phyloP scores from a whole-genome alignment of 164 flowering plant species.

The Echeveria elegans region DNA sequence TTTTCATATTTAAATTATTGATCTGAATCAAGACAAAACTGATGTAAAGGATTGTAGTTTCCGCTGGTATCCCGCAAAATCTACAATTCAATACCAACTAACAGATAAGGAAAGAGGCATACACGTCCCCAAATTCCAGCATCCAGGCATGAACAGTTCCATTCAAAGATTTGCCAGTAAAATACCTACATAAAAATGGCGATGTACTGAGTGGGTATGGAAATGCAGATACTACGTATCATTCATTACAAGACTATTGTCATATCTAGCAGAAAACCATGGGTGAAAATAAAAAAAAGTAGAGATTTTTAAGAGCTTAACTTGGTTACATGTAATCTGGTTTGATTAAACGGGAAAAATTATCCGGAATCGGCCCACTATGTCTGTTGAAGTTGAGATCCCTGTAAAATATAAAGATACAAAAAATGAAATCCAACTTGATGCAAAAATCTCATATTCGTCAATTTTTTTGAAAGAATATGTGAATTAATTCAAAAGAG shows the following conservation, averaged over 20 bases:
- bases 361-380: slow-evolving; percentile 16
- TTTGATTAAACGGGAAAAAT: not conserved
- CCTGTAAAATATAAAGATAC: not conserved
- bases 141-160: slow-evolving; percentile 39
- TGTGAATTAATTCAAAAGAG: no score
- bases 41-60: not conserved
- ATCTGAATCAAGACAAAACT: no score
- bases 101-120: slow-evolving; percentile 12
- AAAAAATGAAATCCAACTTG: not conserved
- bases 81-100: not conserved
- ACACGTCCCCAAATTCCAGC: slow-evolving; percentile 23
- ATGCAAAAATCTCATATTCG: no score
- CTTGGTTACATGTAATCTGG: slow-evolving; percentile 10
- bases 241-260: not conserved
- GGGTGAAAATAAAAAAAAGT: not conserved
- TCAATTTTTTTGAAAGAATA: no score
- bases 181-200: slow-evolving; percentile 19
- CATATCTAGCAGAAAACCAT: not conserved
- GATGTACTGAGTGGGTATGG: not conserved
- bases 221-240: no score
- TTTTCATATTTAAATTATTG: no score
- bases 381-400: slow-evolving; percentile 11
- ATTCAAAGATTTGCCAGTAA: slow-evolving; percentile 34
- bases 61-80: not conserved
- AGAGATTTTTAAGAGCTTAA: not conserved